These are phyloP conservation scores for Phytophthora pistaciae DNA, from an alignment of 352 stramenopile genomes.

Conservation along the genomic window DNA sequence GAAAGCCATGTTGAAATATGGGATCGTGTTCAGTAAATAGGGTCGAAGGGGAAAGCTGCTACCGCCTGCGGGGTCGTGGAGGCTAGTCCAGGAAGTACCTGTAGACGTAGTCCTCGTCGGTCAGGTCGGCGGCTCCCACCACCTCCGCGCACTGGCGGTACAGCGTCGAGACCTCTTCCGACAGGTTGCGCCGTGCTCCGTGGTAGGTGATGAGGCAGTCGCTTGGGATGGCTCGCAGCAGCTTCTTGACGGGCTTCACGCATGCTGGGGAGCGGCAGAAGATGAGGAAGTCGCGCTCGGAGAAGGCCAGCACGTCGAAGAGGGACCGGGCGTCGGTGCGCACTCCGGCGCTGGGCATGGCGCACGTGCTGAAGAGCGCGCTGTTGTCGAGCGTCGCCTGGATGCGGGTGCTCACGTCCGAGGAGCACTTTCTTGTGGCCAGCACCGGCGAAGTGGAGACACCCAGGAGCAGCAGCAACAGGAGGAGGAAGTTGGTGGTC, in stretches of 20 bases:
- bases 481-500: slow-evolving; percentile 7
- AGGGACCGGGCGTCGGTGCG: slow-evolving; percentile 10
- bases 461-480: slow-evolving; percentile 1
- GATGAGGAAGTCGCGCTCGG: slow-evolving; percentile 27
- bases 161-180: slow-evolving; percentile 20
- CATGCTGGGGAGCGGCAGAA: slow-evolving; percentile 32
- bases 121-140: slow-evolving; percentile 16
- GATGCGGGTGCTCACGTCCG: slow-evolving; percentile 17
- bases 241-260: slow-evolving; percentile 24
- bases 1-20: background rate
- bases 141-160: slow-evolving; percentile 24
- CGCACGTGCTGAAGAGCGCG: slow-evolving; percentile 24
- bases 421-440: slow-evolving; percentile 7
- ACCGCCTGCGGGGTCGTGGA: too few relatives aligned
- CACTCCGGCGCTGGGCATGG: slow-evolving; percentile 3
- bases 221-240: slow-evolving; percentile 16
- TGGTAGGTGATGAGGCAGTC: slow-evolving; percentile 28
- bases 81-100: slow-evolving; percentile 16
- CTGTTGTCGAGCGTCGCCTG: slow-evolving; percentile 23
- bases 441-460: slow-evolving; percentile 6
- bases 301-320: slow-evolving; percentile 33
- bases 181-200: background rate
- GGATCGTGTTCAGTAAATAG: background rate
- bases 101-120: slow-evolving; percentile 27
- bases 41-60: too few relatives aligned